Evolutionary conservation across 1,284 basidiomycete species (phyloP), one percentile per base, ranked within the genome.

Genomic region (Cutaneotrichosporon daszewskae): DNA sequence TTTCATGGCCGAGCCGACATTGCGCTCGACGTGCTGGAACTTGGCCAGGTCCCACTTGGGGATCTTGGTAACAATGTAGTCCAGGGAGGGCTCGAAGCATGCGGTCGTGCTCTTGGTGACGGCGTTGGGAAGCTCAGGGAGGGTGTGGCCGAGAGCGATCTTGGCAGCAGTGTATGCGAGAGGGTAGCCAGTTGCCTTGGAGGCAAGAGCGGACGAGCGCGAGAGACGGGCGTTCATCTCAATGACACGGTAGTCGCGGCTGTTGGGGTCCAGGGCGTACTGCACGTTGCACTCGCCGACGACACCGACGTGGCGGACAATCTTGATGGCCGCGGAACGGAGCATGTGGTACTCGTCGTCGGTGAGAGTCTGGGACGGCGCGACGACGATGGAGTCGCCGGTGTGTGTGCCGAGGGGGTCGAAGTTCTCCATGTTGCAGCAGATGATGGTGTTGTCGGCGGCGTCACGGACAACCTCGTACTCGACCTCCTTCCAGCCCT

Each of bases 361-460:
- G 27, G 92, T 88, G 14, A 99, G 76, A 2, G 95, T 98, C 72
- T 99, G 95, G 4, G 91, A 96, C 2, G 95, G 95, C 5, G 95
- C 95, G 33, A 98, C 91, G 65, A 98, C 95, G 63, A 99, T 98
- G n/a, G 94, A 98, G 71, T 98, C 95, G 63, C 95, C 95, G n/a
- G 95, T 98, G 72, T 98, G 95, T 32, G 90, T 97, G 55, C 95
- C 95, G 51, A 98, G 83, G 17, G 95, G 95, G 68, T 98, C 95
- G 60, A 98, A 98, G 75, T 98, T 98, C 74, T 98, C 94, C 94
- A 98, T 98, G 75, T 98, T 98, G 74, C 95, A 98, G 58, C 96
- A 92, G 4, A 92, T 96, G 74, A 98, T 97, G 66, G 90, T 95
- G 71, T 69, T 69, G 68, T 98, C 88, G 77, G 74, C 91, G 87